Evolutionary conservation across 2,329 filamentous ascomycete genomes (phyloP).

Genomic region (Colletotrichum musicola): DNA sequence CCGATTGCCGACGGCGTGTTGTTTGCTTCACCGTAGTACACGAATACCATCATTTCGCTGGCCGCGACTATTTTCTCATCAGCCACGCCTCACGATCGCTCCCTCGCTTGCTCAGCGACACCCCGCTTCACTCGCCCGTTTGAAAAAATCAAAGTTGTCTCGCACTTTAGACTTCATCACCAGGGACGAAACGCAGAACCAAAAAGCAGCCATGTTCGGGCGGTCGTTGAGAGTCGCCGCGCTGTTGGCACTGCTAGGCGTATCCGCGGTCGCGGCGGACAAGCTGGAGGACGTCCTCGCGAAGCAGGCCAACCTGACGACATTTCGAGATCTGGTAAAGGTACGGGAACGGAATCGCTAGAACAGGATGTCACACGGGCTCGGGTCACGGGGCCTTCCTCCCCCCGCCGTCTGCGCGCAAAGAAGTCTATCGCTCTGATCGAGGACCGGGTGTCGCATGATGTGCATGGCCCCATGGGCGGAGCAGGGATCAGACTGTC

Average conservation of each 20-base stretch:
- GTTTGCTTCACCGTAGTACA: too few relatives aligned
- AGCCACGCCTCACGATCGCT: not conserved
- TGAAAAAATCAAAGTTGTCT: too few relatives aligned
- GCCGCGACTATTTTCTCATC: not conserved
- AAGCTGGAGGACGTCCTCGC: slow-evolving; percentile 57
- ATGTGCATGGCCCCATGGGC: slow-evolving; percentile 16
- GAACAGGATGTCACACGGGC: not conserved
- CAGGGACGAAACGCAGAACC: not conserved
- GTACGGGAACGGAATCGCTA: slow-evolving; percentile 42
- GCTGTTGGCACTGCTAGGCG: slow-evolving; percentile 8
- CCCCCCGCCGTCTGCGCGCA: not conserved
- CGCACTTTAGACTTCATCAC: not conserved
- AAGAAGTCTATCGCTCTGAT: not conserved
- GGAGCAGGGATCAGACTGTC: slow-evolving; percentile 26
- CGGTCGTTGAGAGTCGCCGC: not conserved
- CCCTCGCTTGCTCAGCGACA: not conserved
- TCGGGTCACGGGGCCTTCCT: not conserved
- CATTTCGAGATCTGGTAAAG: slow-evolving; percentile 58
- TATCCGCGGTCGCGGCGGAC: slow-evolving; percentile 40
- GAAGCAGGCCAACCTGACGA: slow-evolving; percentile 56
- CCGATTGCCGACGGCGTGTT: too few relatives aligned
- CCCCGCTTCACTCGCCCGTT: not conserved
- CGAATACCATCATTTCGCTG: too few relatives aligned
- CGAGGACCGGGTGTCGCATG: slow-evolving; percentile 22
- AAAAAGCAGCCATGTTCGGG: slow-evolving; percentile 3